Base-by-base conservation (phyloP, 352 stramenopile species). In the Pythium graminicola region DNA sequence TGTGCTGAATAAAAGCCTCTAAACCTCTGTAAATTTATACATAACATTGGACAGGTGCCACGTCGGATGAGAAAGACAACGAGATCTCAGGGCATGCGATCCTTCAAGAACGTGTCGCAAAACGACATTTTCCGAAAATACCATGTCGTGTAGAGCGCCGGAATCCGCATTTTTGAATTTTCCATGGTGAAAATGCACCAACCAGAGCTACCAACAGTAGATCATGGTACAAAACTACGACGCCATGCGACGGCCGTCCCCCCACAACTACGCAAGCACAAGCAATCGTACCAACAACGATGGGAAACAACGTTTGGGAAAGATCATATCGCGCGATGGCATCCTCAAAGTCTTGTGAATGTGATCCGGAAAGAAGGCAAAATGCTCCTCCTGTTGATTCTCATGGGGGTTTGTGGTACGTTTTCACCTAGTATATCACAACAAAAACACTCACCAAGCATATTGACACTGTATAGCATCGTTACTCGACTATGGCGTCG, bases 311-410 rank as follows among this genome's bases (percentile, higher is more conserved):
- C 57, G 1, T 66, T 75, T 11, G 63, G 62, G 6, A 71, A 65
- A 31, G 33, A 51, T 6, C 65, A 69, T 46, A 54, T 63, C 19
- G 46, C 49, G 19, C 43, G 54, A 28, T 84, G 60, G 39, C 70
- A 68, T 20, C 52, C 60, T 6, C 45, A 38, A 1, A 72, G 68
- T 33, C 39, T 82, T n/a, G 28, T 72, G 6, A 60, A 72, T n/a
- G 47, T 78, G 16, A 36, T 81, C 23, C 50, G 60, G 6, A 85
- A 84, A 56, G 70, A 85, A 49, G 73, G 72, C 23, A 76, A 75
- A 50, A 65, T 72, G 14, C 67, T 81, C 2, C 16, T 82, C 29
- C 50, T 87, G n/a, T 56, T 87, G 2, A 45, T 84, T 6, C 35
- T 55, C 11, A 72, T 87, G 17, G 73, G 73, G 1, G 61, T 76